phyloP scores from a whole-genome alignment of 1,139 yeast species.

The Pichia sp. region DNA sequence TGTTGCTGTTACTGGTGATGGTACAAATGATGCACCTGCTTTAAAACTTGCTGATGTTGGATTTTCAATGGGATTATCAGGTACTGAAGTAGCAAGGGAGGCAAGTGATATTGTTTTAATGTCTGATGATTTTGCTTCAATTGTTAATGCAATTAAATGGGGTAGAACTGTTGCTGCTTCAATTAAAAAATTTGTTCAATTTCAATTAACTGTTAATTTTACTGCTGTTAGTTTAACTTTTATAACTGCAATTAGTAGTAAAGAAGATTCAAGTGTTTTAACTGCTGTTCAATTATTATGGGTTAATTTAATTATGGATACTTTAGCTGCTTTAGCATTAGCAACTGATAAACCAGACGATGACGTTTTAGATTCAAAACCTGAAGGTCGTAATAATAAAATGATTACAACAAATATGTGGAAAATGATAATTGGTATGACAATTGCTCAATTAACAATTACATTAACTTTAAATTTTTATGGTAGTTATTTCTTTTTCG shows the following conservation, averaged over 20 bases:
- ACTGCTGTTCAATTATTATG: conserved; percentile 96
- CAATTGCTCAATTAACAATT: conserved; percentile 65
- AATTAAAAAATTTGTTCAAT: conserved; percentile 90
- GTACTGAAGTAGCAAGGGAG: conserved; percentile 92
- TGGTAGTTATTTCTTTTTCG: conserved; percentile 58
- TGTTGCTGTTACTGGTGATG: conserved; percentile 98
- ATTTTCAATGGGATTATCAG: conserved; percentile 89
- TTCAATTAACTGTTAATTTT: conserved; percentile 90
- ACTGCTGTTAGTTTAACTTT: conserved; percentile 93
- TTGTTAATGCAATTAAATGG: conserved; percentile 98
- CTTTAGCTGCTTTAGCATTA: conserved; percentile 92
- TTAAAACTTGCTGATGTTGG: conserved; percentile 88
- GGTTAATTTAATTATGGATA: conserved; percentile 98
- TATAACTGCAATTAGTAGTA: conserved; percentile 84
- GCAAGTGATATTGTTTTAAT: conserved; percentile 91
- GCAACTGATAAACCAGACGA: conserved; percentile 97
- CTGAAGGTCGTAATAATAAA: conserved; percentile 77
- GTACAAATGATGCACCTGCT: conserved; percentile 96
- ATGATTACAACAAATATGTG: conserved; percentile 90
- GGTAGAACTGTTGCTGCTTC: conserved; percentile 96
- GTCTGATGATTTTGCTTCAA: conserved; percentile 93
- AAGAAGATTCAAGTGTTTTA: conserved; percentile 74
- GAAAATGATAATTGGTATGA: conserved; percentile 95
- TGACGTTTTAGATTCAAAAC: conserved; percentile 68
- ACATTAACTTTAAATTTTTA: conserved; percentile 80